Evolutionary conservation across 768 basidiomycete genomes (phyloP).

Genomic region (Boletus insuetus): DNA sequence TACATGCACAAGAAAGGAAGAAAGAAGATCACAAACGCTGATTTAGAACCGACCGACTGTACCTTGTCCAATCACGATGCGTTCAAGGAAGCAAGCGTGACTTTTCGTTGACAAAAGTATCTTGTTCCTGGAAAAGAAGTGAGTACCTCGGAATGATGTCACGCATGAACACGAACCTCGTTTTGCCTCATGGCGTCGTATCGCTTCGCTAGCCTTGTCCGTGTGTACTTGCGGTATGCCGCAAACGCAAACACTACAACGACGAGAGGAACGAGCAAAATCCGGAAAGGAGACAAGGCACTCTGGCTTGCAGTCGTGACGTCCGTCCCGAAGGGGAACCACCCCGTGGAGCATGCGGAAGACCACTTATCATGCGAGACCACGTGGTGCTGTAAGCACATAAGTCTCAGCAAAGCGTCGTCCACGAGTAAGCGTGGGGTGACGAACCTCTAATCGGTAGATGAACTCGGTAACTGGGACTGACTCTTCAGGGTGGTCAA

Average conservation of each 20-base stretch:
- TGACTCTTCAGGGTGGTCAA: constrained; percentile 61
- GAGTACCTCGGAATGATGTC: not conserved
- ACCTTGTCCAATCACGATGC: not conserved
- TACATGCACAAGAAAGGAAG: not conserved
- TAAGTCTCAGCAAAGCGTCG: not conserved
- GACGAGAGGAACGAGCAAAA: constrained; percentile 7
- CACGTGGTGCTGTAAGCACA: constrained; percentile 32
- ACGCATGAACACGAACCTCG: constrained; percentile 6
- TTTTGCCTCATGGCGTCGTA: not conserved
- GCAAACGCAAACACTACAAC: constrained; percentile 13
- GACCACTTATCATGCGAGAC: constrained; percentile 40
- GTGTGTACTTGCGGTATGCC: constrained; percentile 11
- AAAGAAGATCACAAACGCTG: not conserved
- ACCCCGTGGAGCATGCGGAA: constrained; percentile 35
- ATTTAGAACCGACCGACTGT: not conserved
- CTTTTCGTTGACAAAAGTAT: constrained; percentile 22
- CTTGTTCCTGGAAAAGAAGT: not conserved
- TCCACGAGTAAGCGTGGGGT: no score
- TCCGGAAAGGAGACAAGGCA: not conserved
- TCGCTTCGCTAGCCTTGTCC: constrained; percentile 9
- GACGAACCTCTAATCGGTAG: constrained; percentile 70
- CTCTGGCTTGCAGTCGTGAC: not conserved
- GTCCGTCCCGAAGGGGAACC: constrained; percentile 21
- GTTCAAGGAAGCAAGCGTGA: constrained; percentile 23
- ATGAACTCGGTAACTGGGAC: constrained; percentile 82